Evolutionary conservation across 495 filamentous ascomycete genomes (phyloP), one percentile per base, ranked within the genome.

Genomic region (Penicillium goetzii): DNA sequence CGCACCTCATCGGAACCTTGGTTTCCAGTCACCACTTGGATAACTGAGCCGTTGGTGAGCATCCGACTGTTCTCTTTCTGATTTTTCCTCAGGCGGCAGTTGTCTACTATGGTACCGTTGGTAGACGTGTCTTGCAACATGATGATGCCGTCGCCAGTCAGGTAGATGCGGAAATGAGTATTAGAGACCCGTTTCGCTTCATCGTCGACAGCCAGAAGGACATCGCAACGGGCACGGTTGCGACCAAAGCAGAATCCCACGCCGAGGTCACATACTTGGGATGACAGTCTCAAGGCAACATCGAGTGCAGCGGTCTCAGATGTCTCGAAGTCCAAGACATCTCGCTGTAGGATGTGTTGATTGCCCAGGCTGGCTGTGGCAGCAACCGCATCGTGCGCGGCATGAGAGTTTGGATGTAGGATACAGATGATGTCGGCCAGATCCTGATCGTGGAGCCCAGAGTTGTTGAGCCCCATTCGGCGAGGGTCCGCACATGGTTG

Each of bases 101-200:
- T 78, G 73, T 96, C 93, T 52, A 99, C 92, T 38, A 91, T 74
- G 8, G 96, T 98, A 25, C 95, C 95, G 65, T 97, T 98, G 0
- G 92, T 96, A 0, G 95, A 98, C 57, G 84, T 83, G 65, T 99
- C 95, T 72, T 96, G 87, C 5, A 98, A 76, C 93, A 99, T 96
- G 66, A 97, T 79, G 47, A 89, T 86, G 12, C 86, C 90, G 51
- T 90, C 84, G 4, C 85, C 76, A 59, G 92, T 98, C 56, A 97
- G 76, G 68, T 88, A 96, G 59, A 99, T 96, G 36, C 92, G 88
- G 72, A 97, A 99, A 69, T 99, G 95, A 14, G 85, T 80, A 70
- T 97, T 97, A 75, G 93, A 97, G 40, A 97, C 80, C 21, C 88
- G 84, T 56, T 80, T 74, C 2, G 85, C 82, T 53, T 88, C 81